Conservation (phyloP, 139 green algal species). For the Microglena sp. region DNA sequence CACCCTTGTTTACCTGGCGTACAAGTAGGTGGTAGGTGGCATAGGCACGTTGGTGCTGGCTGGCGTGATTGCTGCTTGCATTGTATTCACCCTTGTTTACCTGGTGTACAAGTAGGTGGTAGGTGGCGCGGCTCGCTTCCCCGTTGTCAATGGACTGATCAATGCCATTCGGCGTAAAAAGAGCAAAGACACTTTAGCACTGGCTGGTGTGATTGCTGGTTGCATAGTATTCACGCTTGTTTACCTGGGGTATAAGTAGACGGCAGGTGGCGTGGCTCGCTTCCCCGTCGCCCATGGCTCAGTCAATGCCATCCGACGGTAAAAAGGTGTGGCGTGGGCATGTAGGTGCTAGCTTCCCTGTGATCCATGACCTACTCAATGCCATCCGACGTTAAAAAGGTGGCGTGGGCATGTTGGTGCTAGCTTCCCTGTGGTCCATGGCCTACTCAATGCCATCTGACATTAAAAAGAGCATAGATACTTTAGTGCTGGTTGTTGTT, state of each 20-base stretch:
- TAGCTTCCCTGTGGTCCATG: constrained; percentile 75
- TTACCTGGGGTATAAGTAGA: constrained; percentile 44
- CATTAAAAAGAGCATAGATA: constrained; percentile 34
- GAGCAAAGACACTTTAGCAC: constrained; percentile 58
- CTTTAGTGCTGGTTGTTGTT: constrained; percentile 75
- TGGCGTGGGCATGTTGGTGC: no score
- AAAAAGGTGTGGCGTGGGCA: constrained; percentile 17
- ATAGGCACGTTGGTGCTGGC: constrained; percentile 83
- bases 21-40: no score
- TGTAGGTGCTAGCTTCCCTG: constrained; percentile 64
- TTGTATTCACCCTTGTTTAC: constrained; percentile 81
- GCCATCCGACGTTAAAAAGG: constrained; percentile 32
- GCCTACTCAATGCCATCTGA: constrained; percentile 43
- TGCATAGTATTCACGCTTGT: constrained; percentile 80
- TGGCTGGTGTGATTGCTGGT: constrained; percentile 63
- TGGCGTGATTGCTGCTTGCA: constrained; percentile 67
- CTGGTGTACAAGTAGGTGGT: constrained; percentile 14
- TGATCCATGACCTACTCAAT: constrained; percentile 68
- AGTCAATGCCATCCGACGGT: no score
- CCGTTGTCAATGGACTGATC: constrained; percentile 73
- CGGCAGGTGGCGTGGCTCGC: no score
- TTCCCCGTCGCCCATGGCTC: no score
- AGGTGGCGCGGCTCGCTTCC: constrained; percentile 58
- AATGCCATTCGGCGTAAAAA: constrained; percentile 26
- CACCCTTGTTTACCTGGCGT: no score